These are phyloP conservation scores for Croton setiger DNA, from an alignment of 441 rosid genomes.

Conservation along the genomic window DNA sequence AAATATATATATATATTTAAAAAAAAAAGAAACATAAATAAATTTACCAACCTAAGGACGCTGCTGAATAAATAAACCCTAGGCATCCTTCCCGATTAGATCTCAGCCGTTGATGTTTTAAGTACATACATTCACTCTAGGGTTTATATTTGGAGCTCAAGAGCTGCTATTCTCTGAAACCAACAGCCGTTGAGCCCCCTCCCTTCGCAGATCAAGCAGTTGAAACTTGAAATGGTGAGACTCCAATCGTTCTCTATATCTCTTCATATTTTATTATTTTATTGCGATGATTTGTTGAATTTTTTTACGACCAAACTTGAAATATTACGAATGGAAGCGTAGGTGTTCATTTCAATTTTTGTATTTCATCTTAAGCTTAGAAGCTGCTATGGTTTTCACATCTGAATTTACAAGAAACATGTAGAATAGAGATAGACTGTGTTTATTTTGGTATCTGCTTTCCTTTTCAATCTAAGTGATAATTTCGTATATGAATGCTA, in stretches of 20 bases:
- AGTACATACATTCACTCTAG: slow-evolving; percentile 13
- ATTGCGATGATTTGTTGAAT: not conserved
- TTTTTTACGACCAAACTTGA: not conserved
- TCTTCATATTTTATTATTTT: not conserved
- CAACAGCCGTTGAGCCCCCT: not conserved
- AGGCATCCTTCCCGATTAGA: not conserved
- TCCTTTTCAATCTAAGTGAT: too few species aligned
- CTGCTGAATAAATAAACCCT: slow-evolving; percentile 2
- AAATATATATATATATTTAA: too few species aligned
- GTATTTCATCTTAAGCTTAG: not conserved
- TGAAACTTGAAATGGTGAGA: slow-evolving; percentile 33
- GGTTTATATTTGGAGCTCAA: slow-evolving; percentile 23
- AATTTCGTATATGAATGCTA: too few species aligned
- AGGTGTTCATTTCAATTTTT: too few species aligned
- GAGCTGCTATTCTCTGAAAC: not conserved
- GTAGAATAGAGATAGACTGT: not conserved
- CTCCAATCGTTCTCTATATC: not conserved
- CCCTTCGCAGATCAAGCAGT: slow-evolving; percentile 18
- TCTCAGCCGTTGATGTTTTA: slow-evolving; percentile 16
- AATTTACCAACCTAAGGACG: too few species aligned
- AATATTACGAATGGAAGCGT: not conserved
- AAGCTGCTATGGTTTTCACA: not conserved
- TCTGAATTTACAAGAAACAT: not conserved
- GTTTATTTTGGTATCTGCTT: not conserved
- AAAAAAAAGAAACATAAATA: too few species aligned